Percentiles rank a stretch among this genome's conserved stretches.
These are phyloP conservation scores for Pythium phragmitis DNA, from an alignment of 352 stramenopile genomes.

Conservation along the genomic window DNA sequence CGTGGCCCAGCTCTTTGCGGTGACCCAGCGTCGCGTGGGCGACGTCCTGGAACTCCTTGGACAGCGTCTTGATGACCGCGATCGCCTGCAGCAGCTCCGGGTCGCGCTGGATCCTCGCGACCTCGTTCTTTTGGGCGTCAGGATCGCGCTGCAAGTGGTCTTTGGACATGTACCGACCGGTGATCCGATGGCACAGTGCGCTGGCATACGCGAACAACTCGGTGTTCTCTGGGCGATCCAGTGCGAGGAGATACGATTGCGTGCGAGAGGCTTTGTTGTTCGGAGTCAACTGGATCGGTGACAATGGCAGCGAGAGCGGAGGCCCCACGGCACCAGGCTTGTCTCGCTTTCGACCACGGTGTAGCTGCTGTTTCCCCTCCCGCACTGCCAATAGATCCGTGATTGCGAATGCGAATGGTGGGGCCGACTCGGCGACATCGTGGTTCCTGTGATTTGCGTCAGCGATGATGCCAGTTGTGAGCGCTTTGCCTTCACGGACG, in stretches of 20 bases:
- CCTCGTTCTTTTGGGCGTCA: slow-evolving; percentile 49
- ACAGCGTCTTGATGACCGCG: slow-evolving; percentile 44
- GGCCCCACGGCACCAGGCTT: slow-evolving; percentile 16
- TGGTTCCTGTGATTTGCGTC: not conserved
- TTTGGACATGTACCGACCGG: slow-evolving; percentile 55
- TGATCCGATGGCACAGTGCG: slow-evolving; percentile 61
- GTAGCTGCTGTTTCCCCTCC: not conserved
- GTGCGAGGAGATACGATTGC: slow-evolving; percentile 33
- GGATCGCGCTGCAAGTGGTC: slow-evolving; percentile 42
- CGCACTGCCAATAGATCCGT: slow-evolving; percentile 12
- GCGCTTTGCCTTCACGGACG: not conserved
- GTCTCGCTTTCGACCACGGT: slow-evolving; percentile 18
- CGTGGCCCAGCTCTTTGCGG: slow-evolving; percentile 59
- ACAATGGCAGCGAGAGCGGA: slow-evolving; percentile 8
- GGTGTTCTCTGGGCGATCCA: slow-evolving; percentile 55
- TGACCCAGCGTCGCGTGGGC: slow-evolving; percentile 62
- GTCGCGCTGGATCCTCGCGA: slow-evolving; percentile 54
- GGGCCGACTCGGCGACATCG: not conserved
- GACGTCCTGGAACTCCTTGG: slow-evolving; percentile 65
- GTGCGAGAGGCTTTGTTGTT: not conserved
- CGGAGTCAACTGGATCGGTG: slow-evolving; percentile 11
- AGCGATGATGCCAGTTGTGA: slow-evolving; percentile 5
- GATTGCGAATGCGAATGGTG: slow-evolving; percentile 13
- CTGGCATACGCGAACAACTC: slow-evolving; percentile 72
- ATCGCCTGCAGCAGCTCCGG: slow-evolving; percentile 63